Base-by-base conservation (phyloP, 202 grass and related monocot species). In the Zizania palustris region DNA sequence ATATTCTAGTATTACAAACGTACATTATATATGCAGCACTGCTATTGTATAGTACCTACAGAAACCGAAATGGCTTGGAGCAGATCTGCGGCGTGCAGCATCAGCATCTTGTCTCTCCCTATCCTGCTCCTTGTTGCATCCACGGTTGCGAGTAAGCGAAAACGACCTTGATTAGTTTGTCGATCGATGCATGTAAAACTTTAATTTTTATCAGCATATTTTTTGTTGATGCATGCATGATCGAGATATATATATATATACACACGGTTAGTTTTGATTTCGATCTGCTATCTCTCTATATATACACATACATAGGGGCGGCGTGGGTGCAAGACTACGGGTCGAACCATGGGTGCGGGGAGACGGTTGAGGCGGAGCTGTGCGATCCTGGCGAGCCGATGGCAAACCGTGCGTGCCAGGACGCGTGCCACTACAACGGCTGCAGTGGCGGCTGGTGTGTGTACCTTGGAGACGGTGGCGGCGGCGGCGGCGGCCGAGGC, bases 371-470 rank as follows among this genome's bases (percentile, higher is more conserved):
- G 20, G 84, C 61, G 63, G 71, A 55, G 11, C 41, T 19, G 45
- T 86, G 77, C 56, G 56, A 81, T 22, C 84, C 84, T 19, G 37
- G 19, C 19, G 38, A 79, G 6, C 4, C 71, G 44, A 3, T 10
- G 21, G 65, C 71, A 21, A 86, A 81, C 77, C 53, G 7, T 1
- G 84, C 84, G 1, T 86, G 84, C 77, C 51, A 51, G 36, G 84
- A 86, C 65, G 77, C 79, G 7, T 86, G 84, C 71, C 77, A 86
- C 77, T 86, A 81, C 71, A 41, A 41, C 63, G 71, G 84, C 5
- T 81, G 77, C 72, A 56, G 67, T 6, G 77, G 77, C 43, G 84
- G 84, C 19, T 37, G 8, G 3, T 86, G 84, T 71, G 65, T 71
- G 53, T 67, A 63, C 62, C 20, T 63, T 36, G 14, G 50, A 6